phyloP scores from a whole-genome alignment of 2,329 filamentous ascomycete genomes.

The Ceratocystis variospora region DNA sequence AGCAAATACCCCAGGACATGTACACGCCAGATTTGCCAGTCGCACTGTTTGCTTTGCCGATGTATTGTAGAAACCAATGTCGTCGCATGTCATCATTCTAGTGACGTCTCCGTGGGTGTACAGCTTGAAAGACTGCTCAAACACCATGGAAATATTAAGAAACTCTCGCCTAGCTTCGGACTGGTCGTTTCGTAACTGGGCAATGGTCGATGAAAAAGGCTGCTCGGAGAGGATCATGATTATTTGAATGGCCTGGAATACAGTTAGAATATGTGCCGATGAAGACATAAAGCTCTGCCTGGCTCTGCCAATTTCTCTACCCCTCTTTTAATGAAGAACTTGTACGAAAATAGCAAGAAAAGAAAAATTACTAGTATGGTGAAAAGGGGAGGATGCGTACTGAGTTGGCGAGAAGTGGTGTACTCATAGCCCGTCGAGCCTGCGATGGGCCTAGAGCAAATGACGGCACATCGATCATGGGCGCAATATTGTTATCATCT shows the following conservation, averaged over 20 bases:
- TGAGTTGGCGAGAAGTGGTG: constrained; percentile 30
- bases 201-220: constrained; percentile 24
- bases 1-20: constrained; percentile 18
- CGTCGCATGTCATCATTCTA: constrained; percentile 26
- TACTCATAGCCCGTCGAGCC: constrained; percentile 28
- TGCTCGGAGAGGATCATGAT: constrained; percentile 28
- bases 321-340: neutral
- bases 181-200: constrained; percentile 24
- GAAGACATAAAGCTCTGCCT: neutral
- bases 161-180: constrained; percentile 28
- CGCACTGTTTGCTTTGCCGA: constrained; percentile 21
- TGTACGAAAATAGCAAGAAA: neutral
- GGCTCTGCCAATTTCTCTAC: neutral
- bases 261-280: neutral
- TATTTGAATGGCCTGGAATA: constrained; percentile 27
- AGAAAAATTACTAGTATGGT: neutral
- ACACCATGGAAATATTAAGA: constrained; percentile 25
- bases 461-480: constrained; percentile 21
- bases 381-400: constrained; percentile 25
- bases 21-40: constrained; percentile 18
- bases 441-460: constrained; percentile 29
- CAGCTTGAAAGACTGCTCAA: constrained; percentile 25
- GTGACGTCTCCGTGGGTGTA: constrained; percentile 25
- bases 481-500: constrained; percentile 24
- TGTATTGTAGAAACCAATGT: constrained; percentile 29